A percentile compares a stretch with the other conserved stretches of the same genome.
Evolutionary conservation across 257 asterid species (phyloP).

Genomic region (Cynanchum wilfordii): DNA sequence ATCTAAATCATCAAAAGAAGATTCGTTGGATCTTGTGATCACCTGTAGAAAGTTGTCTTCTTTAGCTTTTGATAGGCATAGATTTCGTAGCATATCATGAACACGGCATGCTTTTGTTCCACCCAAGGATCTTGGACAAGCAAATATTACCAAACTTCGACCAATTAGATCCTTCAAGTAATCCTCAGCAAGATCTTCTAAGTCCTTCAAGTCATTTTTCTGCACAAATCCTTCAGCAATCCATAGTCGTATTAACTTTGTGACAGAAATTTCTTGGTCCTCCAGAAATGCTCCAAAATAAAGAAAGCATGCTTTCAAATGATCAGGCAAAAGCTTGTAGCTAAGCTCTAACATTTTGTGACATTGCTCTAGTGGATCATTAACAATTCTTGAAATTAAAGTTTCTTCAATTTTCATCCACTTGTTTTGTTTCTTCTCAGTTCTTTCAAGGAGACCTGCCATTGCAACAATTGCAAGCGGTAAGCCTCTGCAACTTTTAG

Average conservation of each 20-base stretch:
- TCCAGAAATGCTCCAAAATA: conserved; percentile 15
- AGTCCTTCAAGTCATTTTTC: not conserved
- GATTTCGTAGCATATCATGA: conserved; percentile 11
- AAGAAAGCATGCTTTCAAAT: conserved; percentile 19
- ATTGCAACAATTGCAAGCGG: conserved; percentile 6
- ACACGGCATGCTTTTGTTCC: conserved; percentile 10
- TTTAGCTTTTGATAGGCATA: conserved; percentile 12
- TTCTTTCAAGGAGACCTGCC: too few species aligned
- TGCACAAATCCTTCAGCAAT: conserved; percentile 13
- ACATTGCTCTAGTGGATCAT: not conserved
- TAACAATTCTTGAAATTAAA: conserved; percentile 8
- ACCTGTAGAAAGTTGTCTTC: not conserved
- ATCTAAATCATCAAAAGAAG: conserved; percentile 1
- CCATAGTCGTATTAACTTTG: conserved; percentile 6
- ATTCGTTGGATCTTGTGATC: not conserved
- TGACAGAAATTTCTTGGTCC: conserved; percentile 5
- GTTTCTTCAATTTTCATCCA: conserved; percentile 4
- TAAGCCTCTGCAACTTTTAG: not conserved
- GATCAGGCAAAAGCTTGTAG: conserved; percentile 4
- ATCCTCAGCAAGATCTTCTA: conserved; percentile 7
- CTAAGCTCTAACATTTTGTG: not conserved
- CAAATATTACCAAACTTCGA: conserved; percentile 7
- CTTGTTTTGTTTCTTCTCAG: not conserved
- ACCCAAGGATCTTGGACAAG: not conserved
- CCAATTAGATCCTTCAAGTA: conserved; percentile 13